A percentile compares a stretch with the other conserved stretches of the same genome.
Conservation (phyloP, 495 filamentous ascomycete genomes). For the Baudoinia panamericana region DNA sequence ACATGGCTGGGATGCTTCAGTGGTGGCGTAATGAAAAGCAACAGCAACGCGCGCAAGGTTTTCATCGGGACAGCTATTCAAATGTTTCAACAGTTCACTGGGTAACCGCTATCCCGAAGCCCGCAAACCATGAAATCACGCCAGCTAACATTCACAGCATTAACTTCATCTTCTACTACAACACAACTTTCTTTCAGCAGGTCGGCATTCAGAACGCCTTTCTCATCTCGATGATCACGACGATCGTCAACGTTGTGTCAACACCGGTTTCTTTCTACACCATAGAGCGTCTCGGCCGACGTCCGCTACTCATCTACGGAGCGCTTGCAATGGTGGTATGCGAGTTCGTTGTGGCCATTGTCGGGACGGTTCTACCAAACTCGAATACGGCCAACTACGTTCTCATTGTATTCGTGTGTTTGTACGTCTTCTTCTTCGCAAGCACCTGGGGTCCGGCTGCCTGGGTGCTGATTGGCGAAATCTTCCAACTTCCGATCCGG, state of each 20-base stretch:
- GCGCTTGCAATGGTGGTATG: conserved; percentile 68
- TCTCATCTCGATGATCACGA: conserved; percentile 67
- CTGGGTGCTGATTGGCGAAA: conserved; percentile 79
- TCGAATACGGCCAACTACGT: conserved; percentile 20
- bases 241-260: conserved; percentile 71
- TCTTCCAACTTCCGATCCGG: conserved; percentile 74
- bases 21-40: conserved; percentile 45
- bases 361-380: conserved; percentile 29
- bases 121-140: no score
- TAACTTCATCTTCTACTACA: conserved; percentile 40
- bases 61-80: conserved; percentile 62
- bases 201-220: conserved; percentile 60
- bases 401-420: conserved; percentile 31
- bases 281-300: conserved; percentile 71
- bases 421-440: conserved; percentile 45
- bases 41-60: conserved; percentile 58
- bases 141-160: no score
- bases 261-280: conserved; percentile 73
- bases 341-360: conserved; percentile 74
- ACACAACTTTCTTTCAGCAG: conserved; percentile 66
- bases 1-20: conserved; percentile 57
- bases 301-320: conserved; percentile 67
- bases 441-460: conserved; percentile 40
- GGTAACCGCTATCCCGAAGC: no score
- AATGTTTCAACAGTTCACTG: conserved; percentile 67